Evolutionary conservation across 495 filamentous ascomycete genomes (phyloP).

Genomic region (Pyrenopolyporus hunteri): DNA sequence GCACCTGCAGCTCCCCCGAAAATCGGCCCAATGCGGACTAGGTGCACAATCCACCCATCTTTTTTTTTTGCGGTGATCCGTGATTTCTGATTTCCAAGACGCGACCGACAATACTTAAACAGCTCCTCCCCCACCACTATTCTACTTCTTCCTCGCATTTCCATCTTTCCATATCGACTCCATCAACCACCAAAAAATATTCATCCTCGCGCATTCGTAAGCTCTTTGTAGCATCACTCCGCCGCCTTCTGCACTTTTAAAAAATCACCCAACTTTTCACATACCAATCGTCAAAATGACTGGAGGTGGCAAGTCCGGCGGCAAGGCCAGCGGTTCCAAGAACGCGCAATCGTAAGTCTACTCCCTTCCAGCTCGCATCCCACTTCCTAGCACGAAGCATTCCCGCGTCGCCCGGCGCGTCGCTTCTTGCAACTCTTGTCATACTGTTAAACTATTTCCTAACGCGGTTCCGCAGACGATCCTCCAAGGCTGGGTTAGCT

Average conservation of each 20-base stretch:
- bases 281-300: conserved; percentile 83
- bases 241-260: conserved; percentile 34
- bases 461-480: conserved; percentile 67
- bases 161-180: conserved; percentile 42
- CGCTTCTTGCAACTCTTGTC: background rate
- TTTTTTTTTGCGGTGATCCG: conserved; percentile 56
- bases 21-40: conserved; percentile 49
- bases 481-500: conserved; percentile 98
- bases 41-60: conserved; percentile 43
- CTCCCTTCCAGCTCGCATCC: too few species aligned
- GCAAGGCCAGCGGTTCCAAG: conserved; percentile 97
- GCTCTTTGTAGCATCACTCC: conserved; percentile 31
- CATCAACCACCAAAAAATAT: conserved; percentile 20
- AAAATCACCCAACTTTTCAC: conserved; percentile 34
- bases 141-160: conserved; percentile 44
- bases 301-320: conserved; percentile 95
- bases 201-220: conserved; percentile 21
- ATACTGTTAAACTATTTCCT: background rate
- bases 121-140: conserved; percentile 54
- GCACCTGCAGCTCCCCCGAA: conserved; percentile 30
- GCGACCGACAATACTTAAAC: conserved; percentile 61
- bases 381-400: conserved; percentile 11
- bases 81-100: conserved; percentile 49
- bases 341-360: conserved; percentile 90
- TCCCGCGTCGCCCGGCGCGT: background rate